These are phyloP conservation scores for Aspergillus caelatus DNA, from an alignment of 2,329 filamentous ascomycete species.

Conservation along the genomic window DNA sequence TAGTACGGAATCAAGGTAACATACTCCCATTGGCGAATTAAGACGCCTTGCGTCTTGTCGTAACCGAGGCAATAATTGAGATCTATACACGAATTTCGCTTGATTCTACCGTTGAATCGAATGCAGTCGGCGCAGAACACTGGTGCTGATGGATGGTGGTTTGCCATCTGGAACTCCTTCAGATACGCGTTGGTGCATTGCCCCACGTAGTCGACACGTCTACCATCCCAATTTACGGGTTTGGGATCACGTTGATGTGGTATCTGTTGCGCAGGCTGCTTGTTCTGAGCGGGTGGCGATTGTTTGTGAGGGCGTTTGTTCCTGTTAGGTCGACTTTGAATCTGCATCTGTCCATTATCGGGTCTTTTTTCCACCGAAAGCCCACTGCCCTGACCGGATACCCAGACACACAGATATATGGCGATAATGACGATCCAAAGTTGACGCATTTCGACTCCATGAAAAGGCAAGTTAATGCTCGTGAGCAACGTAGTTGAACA, in stretches of 20 bases:
- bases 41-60: background rate
- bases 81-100: background rate
- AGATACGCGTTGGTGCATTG: background rate
- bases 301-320: background rate
- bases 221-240: background rate
- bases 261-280: background rate
- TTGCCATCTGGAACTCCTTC: background rate
- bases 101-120: background rate
- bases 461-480: accelerated
- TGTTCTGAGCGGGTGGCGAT: background rate
- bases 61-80: background rate
- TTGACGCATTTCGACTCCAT: background rate
- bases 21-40: background rate
- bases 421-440: background rate
- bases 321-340: background rate
- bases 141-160: background rate
- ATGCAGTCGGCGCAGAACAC: background rate
- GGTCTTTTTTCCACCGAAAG: background rate
- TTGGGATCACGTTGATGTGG: background rate
- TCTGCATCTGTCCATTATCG: too few species aligned
- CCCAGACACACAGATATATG: background rate
- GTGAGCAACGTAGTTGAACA: background rate
- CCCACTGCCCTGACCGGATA: background rate
- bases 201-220: background rate
- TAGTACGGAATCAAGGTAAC: background rate